Evolutionary conservation across 2,329 filamentous ascomycete species (phyloP).

Genomic region (Purpureocillium takamizusanense): DNA sequence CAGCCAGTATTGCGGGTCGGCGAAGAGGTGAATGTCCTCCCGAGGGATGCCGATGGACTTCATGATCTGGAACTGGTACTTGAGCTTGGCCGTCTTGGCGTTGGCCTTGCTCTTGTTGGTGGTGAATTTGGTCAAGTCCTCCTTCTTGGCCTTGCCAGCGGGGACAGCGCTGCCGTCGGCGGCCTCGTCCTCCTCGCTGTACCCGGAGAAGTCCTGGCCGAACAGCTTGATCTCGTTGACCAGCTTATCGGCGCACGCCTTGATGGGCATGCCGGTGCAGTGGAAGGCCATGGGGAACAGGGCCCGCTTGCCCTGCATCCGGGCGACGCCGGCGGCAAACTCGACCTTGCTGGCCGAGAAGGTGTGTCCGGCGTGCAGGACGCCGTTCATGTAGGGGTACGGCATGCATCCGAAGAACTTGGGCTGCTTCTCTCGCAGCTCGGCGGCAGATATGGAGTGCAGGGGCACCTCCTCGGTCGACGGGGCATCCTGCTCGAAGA

Average conservation of each 20-base stretch:
- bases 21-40: conserved; percentile 87
- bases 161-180: conserved; percentile 33
- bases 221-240: conserved; percentile 83
- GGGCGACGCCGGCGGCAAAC: conserved; percentile 76
- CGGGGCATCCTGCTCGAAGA: conserved; percentile 85
- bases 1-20: conserved; percentile 87
- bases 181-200: conserved; percentile 49
- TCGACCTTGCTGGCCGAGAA: conserved; percentile 92
- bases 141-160: conserved; percentile 59
- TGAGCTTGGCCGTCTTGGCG: conserved; percentile 83
- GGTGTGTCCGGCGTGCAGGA: conserved; percentile 81
- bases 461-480: conserved; percentile 68
- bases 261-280: conserved; percentile 92
- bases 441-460: conserved; percentile 60
- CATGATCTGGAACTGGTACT: conserved; percentile 97
- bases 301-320: conserved; percentile 82
- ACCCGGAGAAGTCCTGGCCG: conserved; percentile 75
- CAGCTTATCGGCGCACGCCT: conserved; percentile 93
- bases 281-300: conserved; percentile 93
- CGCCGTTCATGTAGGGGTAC: conserved; percentile 71
- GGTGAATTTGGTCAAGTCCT: conserved; percentile 83
- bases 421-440: conserved; percentile 71
- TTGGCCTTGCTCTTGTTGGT: conserved; percentile 89
- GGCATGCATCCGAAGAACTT: conserved; percentile 72
- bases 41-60: conserved; percentile 77